Percentiles rank a stretch among this genome's conserved stretches.
phyloP scores from a whole-genome alignment of 2,329 filamentous ascomycete species.

The Didymella sp. region DNA sequence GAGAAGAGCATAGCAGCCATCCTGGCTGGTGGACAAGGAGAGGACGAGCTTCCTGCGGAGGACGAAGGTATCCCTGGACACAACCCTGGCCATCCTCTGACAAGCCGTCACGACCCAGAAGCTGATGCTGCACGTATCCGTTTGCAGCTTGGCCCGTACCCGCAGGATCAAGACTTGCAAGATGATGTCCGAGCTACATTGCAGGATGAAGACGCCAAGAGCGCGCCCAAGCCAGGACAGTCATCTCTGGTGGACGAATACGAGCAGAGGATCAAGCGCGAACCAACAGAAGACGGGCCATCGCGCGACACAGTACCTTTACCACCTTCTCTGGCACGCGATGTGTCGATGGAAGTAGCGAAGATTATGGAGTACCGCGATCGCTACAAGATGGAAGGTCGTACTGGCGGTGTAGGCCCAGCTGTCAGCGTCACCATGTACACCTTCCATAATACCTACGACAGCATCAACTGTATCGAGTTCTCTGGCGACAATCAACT shows the following conservation, averaged over 20 bases:
- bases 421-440: conserved; percentile 94
- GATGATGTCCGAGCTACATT: conserved; percentile 87
- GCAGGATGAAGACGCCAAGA: conserved; percentile 80
- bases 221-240: conserved; percentile 74
- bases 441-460: conserved; percentile 95
- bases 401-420: conserved; percentile 82
- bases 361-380: conserved; percentile 93
- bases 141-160: conserved; percentile 80
- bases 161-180: conserved; percentile 81
- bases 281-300: conserved; percentile 85
- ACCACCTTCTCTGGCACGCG: conserved; percentile 84
- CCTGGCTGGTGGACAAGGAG: conserved; percentile 61
- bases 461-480: conserved; percentile 91
- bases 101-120: conserved; percentile 64
- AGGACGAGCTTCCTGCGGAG: conserved; percentile 66
- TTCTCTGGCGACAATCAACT: conserved; percentile 91
- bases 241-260: conserved; percentile 84
- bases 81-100: conserved; percentile 68
- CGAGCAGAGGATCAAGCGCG: conserved; percentile 84
- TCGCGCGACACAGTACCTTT: conserved; percentile 80
- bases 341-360: conserved; percentile 93
- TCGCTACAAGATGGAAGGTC: conserved; percentile 84
- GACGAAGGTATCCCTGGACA: conserved; percentile 74
- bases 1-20: conserved; percentile 68
- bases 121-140: conserved; percentile 59